Evolutionary conservation across 2,329 filamentous ascomycete species (phyloP), one percentile per base, ranked within the genome.

Genomic region (Pseudocercospora macadamiae): DNA sequence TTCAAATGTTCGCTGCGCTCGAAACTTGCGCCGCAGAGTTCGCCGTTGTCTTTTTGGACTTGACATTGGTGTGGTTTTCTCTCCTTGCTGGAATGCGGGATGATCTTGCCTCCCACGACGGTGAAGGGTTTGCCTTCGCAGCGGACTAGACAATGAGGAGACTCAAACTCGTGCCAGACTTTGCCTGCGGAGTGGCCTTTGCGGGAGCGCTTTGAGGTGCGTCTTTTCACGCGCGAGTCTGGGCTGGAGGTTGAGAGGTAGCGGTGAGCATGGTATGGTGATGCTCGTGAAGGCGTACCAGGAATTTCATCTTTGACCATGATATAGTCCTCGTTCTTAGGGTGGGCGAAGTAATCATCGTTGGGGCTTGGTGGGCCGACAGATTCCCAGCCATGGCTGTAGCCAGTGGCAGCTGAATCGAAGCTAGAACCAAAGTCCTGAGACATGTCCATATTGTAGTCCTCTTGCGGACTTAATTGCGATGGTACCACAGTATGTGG

Each of bases 1-100:
- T 73, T 73, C 14, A 73, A 55, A 30, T 73, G 71, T 55, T 73
- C 71, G 34, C 59, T 61, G 16, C 71, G 67, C n/a, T 66, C 64
- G 51, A 73, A 73, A 18, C 58, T 42, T 1, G 44, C 10, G 4
- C 26, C 30, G 52, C 71, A 73, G 2, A 32, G 14, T 9, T 51
- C 48, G 8, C 65, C 63, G 16, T 62, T 37, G 2, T 52, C 42
- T 9, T 57, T 39, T 16, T 51, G 18, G 37, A 54, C 34, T 16
- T 32, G 56, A 47, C 69, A 71, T 9, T 53, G 49, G 53, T 64
- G 61, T 1, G 60, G 64, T 26, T 71, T 68, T 10, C 23, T 7
- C 5, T 57, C 55, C 14, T 7, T 26, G 9, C 21, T 51, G 26
- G 23, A 25, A 19, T 28, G 47, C 32, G 45, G 16, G 16, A 56